Evolutionary conservation across 2,329 filamentous ascomycete genomes (phyloP).

Genomic region (Penicillium sp.): DNA sequence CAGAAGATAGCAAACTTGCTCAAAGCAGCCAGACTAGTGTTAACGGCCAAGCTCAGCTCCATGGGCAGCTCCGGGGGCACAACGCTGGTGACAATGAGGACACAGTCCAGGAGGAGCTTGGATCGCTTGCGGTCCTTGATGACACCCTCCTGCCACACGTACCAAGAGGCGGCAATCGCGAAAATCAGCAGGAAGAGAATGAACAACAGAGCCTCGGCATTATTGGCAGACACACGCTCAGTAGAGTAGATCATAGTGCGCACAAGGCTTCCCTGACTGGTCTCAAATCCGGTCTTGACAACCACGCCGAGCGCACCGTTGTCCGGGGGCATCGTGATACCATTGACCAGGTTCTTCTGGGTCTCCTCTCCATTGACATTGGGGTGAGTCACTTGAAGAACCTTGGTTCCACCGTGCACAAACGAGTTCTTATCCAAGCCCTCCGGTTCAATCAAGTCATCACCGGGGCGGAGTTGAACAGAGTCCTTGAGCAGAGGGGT

Average conservation of each 20-base stretch:
- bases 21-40: conserved; percentile 91
- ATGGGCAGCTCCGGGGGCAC: conserved; percentile 98
- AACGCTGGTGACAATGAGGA: conserved; percentile 96
- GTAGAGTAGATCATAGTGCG: conserved; percentile 99
- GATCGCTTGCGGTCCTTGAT: conserved; percentile 92
- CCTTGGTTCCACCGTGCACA: conserved; percentile 95
- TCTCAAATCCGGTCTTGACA: conserved; percentile 97
- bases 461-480: conserved; percentile 79
- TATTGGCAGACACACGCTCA: conserved; percentile 97
- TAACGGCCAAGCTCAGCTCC: conserved; percentile 96
- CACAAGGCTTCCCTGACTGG: conserved; percentile 94
- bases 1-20: conserved; percentile 98
- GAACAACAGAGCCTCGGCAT: conserved; percentile 92
- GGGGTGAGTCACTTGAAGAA: conserved; percentile 90
- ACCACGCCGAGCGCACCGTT: conserved; percentile 92
- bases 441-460: conserved; percentile 80
- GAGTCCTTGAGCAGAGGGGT: conserved; percentile 97
- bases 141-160: conserved; percentile 97
- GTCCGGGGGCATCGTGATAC: conserved; percentile 82
- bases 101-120: conserved; percentile 93
- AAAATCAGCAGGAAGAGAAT: conserved; percentile 96
- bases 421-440: conserved; percentile 96
- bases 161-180: conserved; percentile 96
- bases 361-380: conserved; percentile 66
- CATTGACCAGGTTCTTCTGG: conserved; percentile 69